Base-by-base conservation (phyloP, 2,329 filamentous ascomycete species). In the Sclerotinia glacialis region DNA sequence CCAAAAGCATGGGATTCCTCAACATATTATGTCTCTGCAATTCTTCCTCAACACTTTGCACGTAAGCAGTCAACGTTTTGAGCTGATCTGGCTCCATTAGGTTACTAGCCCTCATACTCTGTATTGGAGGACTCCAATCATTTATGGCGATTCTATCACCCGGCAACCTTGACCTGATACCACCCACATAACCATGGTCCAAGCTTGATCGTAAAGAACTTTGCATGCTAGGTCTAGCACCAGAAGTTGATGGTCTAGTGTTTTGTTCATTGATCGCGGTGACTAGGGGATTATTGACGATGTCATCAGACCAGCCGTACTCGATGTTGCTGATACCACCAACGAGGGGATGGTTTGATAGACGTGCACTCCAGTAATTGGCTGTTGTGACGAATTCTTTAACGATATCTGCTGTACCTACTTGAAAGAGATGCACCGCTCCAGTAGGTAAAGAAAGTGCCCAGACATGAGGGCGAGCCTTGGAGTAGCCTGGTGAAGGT, bases 341-440 rank as follows among this genome's bases (percentile, higher is more conserved):
- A 44, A 94, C 86, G 42, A 99, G 81, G 2, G 95, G 95, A 76
- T 98, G 93, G 69, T 96, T 97, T 74, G 93, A 97, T 42, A 98
- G 83, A 62, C 95, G 86, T 2, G 95, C 94, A 75, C 92, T 95
- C 95, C 95, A 99, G 79, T 98, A 99, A 79, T 99, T 99, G 73
- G 92, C 92, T 1, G 93, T 96, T 23, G 87, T 89, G 63, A 98
- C 93, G 74, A 97, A 99, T 77, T 99, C 95, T 72, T 90, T 90
- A 72, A 93, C 91, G 73, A 98, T 97, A 73, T 99, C 95, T 0
- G 92, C 87, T 0, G 95, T 99, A 66, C 95, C 95, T 59, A 95
- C 95, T 75, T 98, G 93, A 83, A 99, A 99, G n/a, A 99, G 84
- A 77, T 99, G 95, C 0, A 99, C 93, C 0, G 94, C 94, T 16